Conservation (phyloP, 768 basidiomycete genomes). For the Lentinula lateritia region DNA sequence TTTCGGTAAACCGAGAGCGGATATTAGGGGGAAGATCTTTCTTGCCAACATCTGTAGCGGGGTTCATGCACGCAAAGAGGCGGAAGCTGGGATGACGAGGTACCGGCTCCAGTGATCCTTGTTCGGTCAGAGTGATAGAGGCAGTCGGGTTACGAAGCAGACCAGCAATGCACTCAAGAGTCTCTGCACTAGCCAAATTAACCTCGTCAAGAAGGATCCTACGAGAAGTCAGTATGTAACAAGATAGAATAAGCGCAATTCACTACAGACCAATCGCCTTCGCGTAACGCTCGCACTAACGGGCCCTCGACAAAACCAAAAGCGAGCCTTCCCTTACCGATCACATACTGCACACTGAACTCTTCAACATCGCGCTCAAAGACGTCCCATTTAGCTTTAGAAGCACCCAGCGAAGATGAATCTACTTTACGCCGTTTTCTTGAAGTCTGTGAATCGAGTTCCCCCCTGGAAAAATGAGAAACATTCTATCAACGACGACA, state of each 20-base stretch:
- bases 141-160: constrained; percentile 80
- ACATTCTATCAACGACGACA: not conserved
- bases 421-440: constrained; percentile 71
- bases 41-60: constrained; percentile 97
- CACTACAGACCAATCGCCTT: constrained; percentile 79
- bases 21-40: constrained; percentile 92
- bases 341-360: constrained; percentile 88
- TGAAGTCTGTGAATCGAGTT: constrained; percentile 36
- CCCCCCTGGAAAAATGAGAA: constrained; percentile 16
- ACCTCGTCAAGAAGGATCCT: constrained; percentile 97
- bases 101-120: constrained; percentile 85
- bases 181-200: constrained; percentile 91
- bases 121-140: constrained; percentile 90
- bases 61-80: constrained; percentile 99
- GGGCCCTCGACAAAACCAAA: constrained; percentile 97
- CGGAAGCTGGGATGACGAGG: constrained; percentile 94
- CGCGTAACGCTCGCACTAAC: constrained; percentile 81
- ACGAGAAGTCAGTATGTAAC: not conserved
- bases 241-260: not conserved
- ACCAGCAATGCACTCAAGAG: constrained; percentile 87
- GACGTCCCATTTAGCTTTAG: constrained; percentile 54
- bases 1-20: constrained; percentile 88
- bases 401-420: constrained; percentile 30
- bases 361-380: constrained; percentile 67
- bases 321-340: constrained; percentile 82